phyloP scores from a whole-genome alignment of 148 eudicot species.

The Gaultheria prostrata region DNA sequence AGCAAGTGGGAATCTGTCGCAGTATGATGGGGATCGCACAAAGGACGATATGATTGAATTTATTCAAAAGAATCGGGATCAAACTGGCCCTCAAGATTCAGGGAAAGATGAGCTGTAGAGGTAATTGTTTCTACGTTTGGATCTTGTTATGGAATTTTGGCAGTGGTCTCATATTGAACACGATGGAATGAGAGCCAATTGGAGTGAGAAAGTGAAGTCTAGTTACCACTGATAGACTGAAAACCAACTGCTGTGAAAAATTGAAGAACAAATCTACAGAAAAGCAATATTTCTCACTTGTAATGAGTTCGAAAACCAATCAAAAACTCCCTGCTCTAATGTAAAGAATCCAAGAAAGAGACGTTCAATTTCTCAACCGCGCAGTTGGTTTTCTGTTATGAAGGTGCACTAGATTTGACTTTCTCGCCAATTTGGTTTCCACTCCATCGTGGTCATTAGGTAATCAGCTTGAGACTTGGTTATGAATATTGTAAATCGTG shows the following conservation, averaged over 20 bases:
- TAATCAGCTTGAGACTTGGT: background rate
- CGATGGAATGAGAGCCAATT: background rate
- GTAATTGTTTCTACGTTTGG: slow-evolving; percentile 17
- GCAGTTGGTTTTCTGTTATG: background rate
- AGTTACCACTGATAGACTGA: background rate
- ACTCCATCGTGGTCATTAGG: background rate
- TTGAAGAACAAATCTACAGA: background rate
- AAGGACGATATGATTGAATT: slow-evolving; percentile 57
- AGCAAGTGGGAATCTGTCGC: slow-evolving; percentile 47
- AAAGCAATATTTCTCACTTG: background rate
- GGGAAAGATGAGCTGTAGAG: slow-evolving; percentile 55
- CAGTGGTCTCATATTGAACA: background rate
- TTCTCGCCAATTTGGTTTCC: background rate
- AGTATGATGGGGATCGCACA: slow-evolving; percentile 53
- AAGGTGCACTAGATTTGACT: background rate
- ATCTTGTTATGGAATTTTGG: background rate
- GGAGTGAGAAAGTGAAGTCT: background rate
- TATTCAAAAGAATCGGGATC: slow-evolving; percentile 53
- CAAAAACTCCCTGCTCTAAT: background rate
- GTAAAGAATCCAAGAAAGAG: background rate
- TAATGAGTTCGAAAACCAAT: background rate
- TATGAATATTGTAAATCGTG: background rate
- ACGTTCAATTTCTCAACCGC: background rate
- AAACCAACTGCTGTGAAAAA: background rate
- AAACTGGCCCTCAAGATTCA: slow-evolving; percentile 26